Conservation (phyloP, 441 rosid species). For the Adansonia madagascariensis region DNA sequence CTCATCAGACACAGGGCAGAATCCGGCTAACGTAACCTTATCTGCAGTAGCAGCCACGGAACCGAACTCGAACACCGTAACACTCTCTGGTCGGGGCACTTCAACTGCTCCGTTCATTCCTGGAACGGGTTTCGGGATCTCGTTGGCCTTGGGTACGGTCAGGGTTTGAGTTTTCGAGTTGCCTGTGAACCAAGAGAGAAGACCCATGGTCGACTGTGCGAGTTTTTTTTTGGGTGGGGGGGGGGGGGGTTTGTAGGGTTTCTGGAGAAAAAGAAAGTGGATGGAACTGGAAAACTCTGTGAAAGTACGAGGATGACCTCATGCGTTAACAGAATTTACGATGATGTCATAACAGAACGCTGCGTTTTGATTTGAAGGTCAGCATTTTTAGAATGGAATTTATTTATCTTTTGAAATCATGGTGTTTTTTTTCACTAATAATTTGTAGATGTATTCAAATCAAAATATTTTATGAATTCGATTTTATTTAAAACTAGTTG, state of each 20-base stretch:
- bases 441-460: too few species aligned
- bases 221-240: neutral
- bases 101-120: conserved; percentile 89
- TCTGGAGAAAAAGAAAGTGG: neutral
- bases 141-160: conserved; percentile 34
- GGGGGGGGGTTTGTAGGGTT: neutral
- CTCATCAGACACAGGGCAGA: conserved; percentile 88
- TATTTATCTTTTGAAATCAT: too few species aligned
- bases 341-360: neutral
- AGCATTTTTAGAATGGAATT: neutral
- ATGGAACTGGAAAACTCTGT: neutral
- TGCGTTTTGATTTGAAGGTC: neutral
- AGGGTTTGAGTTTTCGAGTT: conserved; percentile 49
- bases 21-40: conserved; percentile 88
- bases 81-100: conserved; percentile 74
- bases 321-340: neutral
- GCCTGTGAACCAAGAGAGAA: conserved; percentile 83
- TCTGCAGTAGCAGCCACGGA: conserved; percentile 73
- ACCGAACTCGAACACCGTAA: conserved; percentile 91
- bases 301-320: conserved; percentile 3
- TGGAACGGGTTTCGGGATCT: conserved; percentile 41
- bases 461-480: too few species aligned
- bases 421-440: too few species aligned
- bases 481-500: too few species aligned
- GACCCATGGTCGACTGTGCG: conserved; percentile 55